Conservation (phyloP, 768 basidiomycete genomes). For the Hortiboletus flavorubellus region DNA sequence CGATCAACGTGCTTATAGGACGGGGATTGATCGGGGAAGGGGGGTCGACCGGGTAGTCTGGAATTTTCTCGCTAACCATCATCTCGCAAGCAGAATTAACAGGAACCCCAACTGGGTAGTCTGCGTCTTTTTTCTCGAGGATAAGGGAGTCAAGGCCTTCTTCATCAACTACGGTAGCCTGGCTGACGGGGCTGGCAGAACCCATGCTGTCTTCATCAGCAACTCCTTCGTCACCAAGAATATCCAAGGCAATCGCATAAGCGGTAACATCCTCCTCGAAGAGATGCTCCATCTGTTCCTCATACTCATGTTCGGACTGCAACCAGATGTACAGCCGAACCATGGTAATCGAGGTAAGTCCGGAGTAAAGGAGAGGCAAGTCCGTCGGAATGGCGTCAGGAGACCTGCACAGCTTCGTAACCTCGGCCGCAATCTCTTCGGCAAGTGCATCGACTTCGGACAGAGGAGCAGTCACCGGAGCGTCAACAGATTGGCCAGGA, state of each 20-base stretch:
- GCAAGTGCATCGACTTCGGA: slow-evolving; percentile 28
- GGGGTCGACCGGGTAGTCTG: background rate
- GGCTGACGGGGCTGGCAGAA: slow-evolving; percentile 17
- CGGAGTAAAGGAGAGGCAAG: slow-evolving; percentile 31
- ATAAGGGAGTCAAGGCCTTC: slow-evolving; percentile 8
- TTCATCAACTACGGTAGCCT: slow-evolving; percentile 20
- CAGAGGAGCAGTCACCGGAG: slow-evolving; percentile 5
- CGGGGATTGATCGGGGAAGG: background rate
- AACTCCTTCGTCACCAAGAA: slow-evolving; percentile 20
- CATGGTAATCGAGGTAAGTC: slow-evolving; percentile 30
- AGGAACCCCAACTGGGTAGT: slow-evolving; percentile 4
- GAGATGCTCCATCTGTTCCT: slow-evolving; percentile 26
- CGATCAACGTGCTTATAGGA: slow-evolving; percentile 19
- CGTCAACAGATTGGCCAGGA: slow-evolving; percentile 4
- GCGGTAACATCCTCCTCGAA: slow-evolving; percentile 31
- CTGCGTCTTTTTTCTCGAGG: background rate
- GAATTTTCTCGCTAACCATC: no score
- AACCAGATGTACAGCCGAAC: slow-evolving; percentile 32
- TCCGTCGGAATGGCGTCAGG: slow-evolving; percentile 26
- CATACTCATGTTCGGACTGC: slow-evolving; percentile 33
- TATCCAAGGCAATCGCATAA: slow-evolving; percentile 28
- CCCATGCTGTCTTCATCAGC: slow-evolving; percentile 8
- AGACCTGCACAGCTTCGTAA: slow-evolving; percentile 28
- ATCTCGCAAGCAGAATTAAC: background rate
- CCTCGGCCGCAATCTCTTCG: slow-evolving; percentile 32